Evolutionary conservation across 805 yeast genomes (phyloP).

Genomic region (Barnettozyma populi): DNA sequence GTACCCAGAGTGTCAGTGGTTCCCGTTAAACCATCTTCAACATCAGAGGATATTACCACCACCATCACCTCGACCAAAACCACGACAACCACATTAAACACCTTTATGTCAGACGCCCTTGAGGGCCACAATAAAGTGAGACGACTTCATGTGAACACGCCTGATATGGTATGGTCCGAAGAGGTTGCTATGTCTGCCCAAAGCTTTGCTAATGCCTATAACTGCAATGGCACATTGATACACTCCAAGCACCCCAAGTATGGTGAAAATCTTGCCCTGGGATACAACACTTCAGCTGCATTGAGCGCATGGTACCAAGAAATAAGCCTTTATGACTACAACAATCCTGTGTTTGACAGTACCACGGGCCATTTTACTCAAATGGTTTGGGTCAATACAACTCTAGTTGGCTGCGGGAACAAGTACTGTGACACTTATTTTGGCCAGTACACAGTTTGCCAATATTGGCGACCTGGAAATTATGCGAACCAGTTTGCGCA

Average conservation of each 20-base stretch:
- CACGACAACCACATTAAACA: conserved; percentile 13
- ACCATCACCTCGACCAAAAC: conserved; percentile 14
- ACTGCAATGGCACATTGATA: conserved; percentile 49
- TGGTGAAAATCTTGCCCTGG: conserved; percentile 83
- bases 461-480: conserved; percentile 66
- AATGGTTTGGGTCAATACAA: conserved; percentile 63
- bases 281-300: conserved; percentile 53
- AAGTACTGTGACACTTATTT: conserved; percentile 46
- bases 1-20: not conserved
- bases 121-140: conserved; percentile 52
- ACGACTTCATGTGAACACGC: conserved; percentile 42
- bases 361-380: conserved; percentile 78
- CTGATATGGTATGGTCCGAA: conserved; percentile 49
- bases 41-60: conserved; percentile 3
- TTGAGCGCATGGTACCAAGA: conserved; percentile 77
- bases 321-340: conserved; percentile 45
- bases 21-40: not conserved
- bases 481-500: conserved; percentile 35
- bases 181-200: conserved; percentile 51
- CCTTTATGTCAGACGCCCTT: conserved; percentile 8
- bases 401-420: conserved; percentile 65
- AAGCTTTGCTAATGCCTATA: conserved; percentile 47
- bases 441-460: conserved; percentile 62
- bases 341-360: conserved; percentile 39
- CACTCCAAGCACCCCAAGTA: conserved; percentile 59